Base-by-base conservation (phyloP, 805 yeast species). In the Teunomyces cretensis region DNA sequence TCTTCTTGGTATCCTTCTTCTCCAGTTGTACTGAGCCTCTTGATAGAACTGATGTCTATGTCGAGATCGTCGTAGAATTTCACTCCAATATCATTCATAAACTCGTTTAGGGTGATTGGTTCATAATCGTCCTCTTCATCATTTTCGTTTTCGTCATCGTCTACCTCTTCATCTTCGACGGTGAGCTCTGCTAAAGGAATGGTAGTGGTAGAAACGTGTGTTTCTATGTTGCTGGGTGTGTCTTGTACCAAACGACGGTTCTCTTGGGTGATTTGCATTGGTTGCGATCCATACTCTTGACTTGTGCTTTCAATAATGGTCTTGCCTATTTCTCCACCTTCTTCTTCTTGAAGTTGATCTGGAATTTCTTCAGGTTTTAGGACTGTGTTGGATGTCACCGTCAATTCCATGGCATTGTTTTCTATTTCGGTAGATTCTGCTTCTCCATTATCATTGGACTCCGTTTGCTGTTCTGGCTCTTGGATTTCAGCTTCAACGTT, bases 31-130 rank as follows among this genome's bases (percentile, higher is more conserved):
- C 65, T 58, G 13, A 61, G 44, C 31, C 65, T 51, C 6, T 56
- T 52, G 3, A 61, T 50, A 3, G 61, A 43, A 16, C 60, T 57
- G 1, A 60, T 54, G 16, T 63, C 65, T 16, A 70, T 62, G 31
- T 68, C 72, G 40, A 74, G 62, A 51, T 76, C 79, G 51, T 76
- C 80, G 52, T 67, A 75, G 45, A 76, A 76, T 41, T 64, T 65
- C 12, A 75, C 62, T 2, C 70, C 70, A 15, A 75, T 61, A 40
- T 70, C 72, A 7, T 54, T 52, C 53, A 76, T 55, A 41, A 76
- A 76, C 12, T 65, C 62, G 2, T 60, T 55, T 26, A 76, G 59
- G 1, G 71, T 54, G 3, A 72, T 73, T 3, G 70, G 66, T 2
- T 46, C 48, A 42, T 63, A 65, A 33, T 62, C 56, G 13, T 52